Conservation (phyloP, 768 basidiomycete genomes). For the Trametes maxima region DNA sequence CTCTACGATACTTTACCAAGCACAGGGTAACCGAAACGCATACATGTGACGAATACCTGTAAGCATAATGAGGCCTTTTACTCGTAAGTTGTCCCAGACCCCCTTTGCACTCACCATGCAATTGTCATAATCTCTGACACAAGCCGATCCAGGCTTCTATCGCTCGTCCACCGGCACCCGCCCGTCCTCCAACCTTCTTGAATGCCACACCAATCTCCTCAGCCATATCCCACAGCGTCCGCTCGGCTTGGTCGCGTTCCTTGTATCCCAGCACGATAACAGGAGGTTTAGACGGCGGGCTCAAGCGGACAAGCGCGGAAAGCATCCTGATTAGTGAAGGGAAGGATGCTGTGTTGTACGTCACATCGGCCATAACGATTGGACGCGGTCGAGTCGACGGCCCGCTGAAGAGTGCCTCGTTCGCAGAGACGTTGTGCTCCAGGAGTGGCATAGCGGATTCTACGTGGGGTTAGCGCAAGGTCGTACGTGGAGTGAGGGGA, state of each 20-base stretch:
- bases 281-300: constrained; percentile 34
- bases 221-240: constrained; percentile 70
- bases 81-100: no score
- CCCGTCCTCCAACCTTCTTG: constrained; percentile 51
- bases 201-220: constrained; percentile 56
- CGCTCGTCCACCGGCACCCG: constrained; percentile 62
- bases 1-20: no score
- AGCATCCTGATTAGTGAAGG: constrained; percentile 77
- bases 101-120: no score
- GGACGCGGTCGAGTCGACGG: constrained; percentile 33
- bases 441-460: constrained; percentile 83
- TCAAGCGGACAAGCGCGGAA: constrained; percentile 43
- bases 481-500: background rate
- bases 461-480: constrained; percentile 32
- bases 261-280: constrained; percentile 81
- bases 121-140: background rate
- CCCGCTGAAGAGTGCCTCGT: constrained; percentile 39
- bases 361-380: constrained; percentile 91
- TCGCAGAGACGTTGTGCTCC: constrained; percentile 63
- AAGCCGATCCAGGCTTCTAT: constrained; percentile 73
- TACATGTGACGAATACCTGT: no score
- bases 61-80: no score
- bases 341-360: constrained; percentile 89
- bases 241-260: constrained; percentile 77
- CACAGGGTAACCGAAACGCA: no score